Conservation (phyloP, 371 early-diverging fungal genomes). For the Mucor racemosus region DNA sequence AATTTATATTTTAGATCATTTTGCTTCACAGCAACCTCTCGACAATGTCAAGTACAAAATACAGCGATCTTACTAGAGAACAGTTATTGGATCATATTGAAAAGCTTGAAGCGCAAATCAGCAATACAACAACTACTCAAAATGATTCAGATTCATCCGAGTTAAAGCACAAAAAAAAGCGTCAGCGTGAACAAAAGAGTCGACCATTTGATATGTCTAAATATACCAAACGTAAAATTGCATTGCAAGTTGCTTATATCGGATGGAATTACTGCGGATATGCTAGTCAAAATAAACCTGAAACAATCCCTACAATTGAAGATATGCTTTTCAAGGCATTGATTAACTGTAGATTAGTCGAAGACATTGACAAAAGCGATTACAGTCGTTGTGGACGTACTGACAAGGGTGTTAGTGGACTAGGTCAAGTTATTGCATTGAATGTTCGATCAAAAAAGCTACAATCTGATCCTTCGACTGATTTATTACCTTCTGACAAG, state of each 20-base stretch:
- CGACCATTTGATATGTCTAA: conserved; percentile 81
- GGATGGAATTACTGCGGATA: conserved; percentile 94
- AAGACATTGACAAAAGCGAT: conserved; percentile 59
- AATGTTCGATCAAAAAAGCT: conserved; percentile 73
- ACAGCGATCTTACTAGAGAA: conserved; percentile 37
- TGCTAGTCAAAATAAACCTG: conserved; percentile 68
- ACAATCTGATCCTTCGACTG: conserved; percentile 19
- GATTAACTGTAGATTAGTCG: conserved; percentile 72
- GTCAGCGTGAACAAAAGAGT: conserved; percentile 16
- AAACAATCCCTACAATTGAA: conserved; percentile 78
- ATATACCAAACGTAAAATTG: conserved; percentile 80
- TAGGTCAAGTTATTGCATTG: conserved; percentile 90
- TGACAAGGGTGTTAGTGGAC: conserved; percentile 93
- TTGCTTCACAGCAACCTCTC: background rate
- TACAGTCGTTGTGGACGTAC: conserved; percentile 93
- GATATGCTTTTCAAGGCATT: conserved; percentile 82
- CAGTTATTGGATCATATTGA: conserved; percentile 43
- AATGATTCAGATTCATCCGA: conserved; percentile 5
- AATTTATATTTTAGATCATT: background rate
- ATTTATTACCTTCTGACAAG: conserved; percentile 23
- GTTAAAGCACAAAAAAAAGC: conserved; percentile 37
- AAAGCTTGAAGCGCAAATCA: conserved; percentile 29
- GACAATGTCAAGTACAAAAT: conserved; percentile 16
- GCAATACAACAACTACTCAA: background rate
- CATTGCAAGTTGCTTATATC: conserved; percentile 89